Base-by-base conservation (phyloP, 73 alveolate genomes). In the Tetrahymena malaccensis region DNA sequence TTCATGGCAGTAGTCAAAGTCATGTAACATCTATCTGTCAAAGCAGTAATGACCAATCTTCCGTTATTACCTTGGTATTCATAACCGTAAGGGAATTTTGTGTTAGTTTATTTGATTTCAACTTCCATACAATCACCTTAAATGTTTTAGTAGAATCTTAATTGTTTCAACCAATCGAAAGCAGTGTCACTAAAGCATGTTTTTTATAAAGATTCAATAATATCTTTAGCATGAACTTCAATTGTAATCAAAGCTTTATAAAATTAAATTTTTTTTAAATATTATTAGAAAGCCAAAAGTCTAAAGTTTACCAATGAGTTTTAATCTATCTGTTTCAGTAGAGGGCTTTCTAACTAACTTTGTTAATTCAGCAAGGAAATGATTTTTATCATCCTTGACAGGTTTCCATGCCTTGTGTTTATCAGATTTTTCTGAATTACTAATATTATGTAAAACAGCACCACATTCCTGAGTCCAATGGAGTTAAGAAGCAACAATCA, bases 51-150 rank as follows among this genome's bases (percentile, higher is more conserved):
- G 93, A 99, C 99, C 97, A 99, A 97, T 57, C 99, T 96, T 35
- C 99, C 99, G 94, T 99, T 99, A 96, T 99, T 99, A 93, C 99
- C 99, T 98, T 99, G 99, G 97, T 99, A 99, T 97, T 99, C 99
- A 95, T 99, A 99, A 95, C 99, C 99, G 96, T 98, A 99, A 34
- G 97, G 98, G 93, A 98, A 98, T 55, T 97, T 93, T 94, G 99
- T 98, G 97, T 98, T 99, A 83, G 99, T 98, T 96, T 99, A 99
- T 93, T 98, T 98, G 55, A 99, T 98, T 55, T 95, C 97, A 31
- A 97, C 97, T 93, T 96, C 99, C 98, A 96, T 96, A 93, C 96
- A 93, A 85, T 98, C 99, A 40, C 96, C 97, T 38, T 85, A 93
- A 17, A 96, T 97, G 10, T 96, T 94, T 11, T 95, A 97, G 43